Conservation (phyloP, 805 yeast species). For the Saccharomyces eubayanus region DNA sequence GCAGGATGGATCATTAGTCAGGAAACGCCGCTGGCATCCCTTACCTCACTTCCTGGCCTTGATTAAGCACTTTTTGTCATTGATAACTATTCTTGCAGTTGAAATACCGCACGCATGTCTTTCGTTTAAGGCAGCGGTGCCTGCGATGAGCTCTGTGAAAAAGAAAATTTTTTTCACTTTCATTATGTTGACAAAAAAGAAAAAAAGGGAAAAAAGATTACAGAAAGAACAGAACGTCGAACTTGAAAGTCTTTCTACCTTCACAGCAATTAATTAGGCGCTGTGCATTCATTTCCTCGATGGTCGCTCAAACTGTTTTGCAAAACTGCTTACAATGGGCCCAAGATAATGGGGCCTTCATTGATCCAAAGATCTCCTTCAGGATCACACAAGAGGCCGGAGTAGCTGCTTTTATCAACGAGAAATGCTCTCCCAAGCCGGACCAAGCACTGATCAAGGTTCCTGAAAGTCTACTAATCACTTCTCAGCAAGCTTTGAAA, state of each 20-base stretch:
- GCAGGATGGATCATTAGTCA: neutral
- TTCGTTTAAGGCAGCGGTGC: neutral
- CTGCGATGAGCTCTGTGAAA: neutral
- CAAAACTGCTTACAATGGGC: constrained; percentile 33
- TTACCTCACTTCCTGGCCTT: neutral
- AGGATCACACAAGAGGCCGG: constrained; percentile 28
- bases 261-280: neutral
- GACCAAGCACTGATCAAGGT: constrained; percentile 1
- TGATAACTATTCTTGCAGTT: neutral
- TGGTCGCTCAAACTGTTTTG: constrained; percentile 7
- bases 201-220: neutral
- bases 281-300: neutral
- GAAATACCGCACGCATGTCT: neutral
- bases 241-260: neutral
- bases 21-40: neutral
- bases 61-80: neutral
- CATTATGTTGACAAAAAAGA: neutral
- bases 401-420: constrained; percentile 26
- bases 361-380: constrained; percentile 33
- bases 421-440: constrained; percentile 1
- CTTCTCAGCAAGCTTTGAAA: neutral
- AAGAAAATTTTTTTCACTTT: neutral
- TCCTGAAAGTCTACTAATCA: neutral
- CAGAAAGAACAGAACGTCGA: neutral
- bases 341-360: constrained; percentile 30